phyloP scores from a whole-genome alignment of 2,329 filamentous ascomycete genomes.

The Aspergillus ruber region DNA sequence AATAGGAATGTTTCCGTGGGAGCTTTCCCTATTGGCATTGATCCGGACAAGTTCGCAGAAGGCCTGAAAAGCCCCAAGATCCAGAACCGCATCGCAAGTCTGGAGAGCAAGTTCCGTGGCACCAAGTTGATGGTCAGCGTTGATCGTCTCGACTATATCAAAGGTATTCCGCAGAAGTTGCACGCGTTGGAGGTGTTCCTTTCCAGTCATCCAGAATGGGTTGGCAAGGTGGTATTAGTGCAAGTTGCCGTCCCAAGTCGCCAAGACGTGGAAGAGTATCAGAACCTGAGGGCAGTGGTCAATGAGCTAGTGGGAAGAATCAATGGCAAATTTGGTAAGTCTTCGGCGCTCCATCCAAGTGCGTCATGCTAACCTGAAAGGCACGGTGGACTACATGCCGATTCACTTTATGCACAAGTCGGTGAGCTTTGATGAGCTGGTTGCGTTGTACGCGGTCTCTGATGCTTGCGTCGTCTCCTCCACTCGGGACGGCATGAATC shows the following conservation, averaged over 20 bases:
- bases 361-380: constrained; percentile 23
- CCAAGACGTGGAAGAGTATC: constrained; percentile 92
- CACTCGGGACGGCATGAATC: constrained; percentile 91
- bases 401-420: constrained; percentile 97
- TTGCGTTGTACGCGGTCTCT: constrained; percentile 80
- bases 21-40: constrained; percentile 91
- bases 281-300: constrained; percentile 84
- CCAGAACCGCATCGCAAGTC: constrained; percentile 70
- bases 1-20: constrained; percentile 79
- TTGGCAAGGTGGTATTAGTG: constrained; percentile 88
- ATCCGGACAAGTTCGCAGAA: constrained; percentile 88
- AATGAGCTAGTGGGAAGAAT: constrained; percentile 93
- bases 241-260: constrained; percentile 88
- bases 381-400: constrained; percentile 94
- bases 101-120: constrained; percentile 82
- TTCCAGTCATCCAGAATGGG: constrained; percentile 91
- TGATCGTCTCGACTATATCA: constrained; percentile 93
- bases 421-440: constrained; percentile 84
- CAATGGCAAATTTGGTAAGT: constrained; percentile 76
- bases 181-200: constrained; percentile 92
- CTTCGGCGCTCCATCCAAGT: not conserved
- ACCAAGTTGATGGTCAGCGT: constrained; percentile 93
- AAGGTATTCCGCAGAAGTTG: constrained; percentile 90
- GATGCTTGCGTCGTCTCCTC: constrained; percentile 86
- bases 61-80: constrained; percentile 75